These are phyloP conservation scores for Pseudohyphozyma bogoriensis DNA, from an alignment of 768 basidiomycete species.

Conservation along the genomic window DNA sequence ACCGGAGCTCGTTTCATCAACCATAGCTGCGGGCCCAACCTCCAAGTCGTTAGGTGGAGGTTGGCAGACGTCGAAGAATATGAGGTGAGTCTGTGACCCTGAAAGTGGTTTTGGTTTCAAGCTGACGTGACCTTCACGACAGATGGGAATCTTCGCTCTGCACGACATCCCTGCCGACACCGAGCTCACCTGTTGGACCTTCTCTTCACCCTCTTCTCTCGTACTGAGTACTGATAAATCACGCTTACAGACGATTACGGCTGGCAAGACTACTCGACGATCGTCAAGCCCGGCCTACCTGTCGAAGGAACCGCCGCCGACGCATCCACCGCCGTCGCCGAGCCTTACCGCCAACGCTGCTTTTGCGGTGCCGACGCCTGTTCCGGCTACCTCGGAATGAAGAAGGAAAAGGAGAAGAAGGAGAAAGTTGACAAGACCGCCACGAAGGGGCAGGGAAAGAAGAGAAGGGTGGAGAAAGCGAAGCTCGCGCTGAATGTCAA, in stretches of 20 bases:
- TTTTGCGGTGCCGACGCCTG: slow-evolving; percentile 19
- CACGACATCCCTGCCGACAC: slow-evolving; percentile 18
- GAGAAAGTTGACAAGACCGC: background rate
- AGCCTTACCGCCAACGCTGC: slow-evolving; percentile 19
- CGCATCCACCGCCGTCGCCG: background rate
- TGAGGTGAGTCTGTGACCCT: background rate
- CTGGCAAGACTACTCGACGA: slow-evolving; percentile 23
- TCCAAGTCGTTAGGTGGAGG: slow-evolving; percentile 21
- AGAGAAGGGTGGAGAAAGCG: background rate
- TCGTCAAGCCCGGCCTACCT: background rate
- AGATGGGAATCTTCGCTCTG: slow-evolving; percentile 23
- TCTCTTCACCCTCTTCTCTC: background rate
- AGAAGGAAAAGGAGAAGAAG: background rate
- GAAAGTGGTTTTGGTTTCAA: background rate
- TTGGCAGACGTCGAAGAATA: slow-evolving; percentile 19
- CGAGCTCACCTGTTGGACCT: slow-evolving; percentile 19
- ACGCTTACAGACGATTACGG: slow-evolving; percentile 22
- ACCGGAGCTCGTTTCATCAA: slow-evolving; percentile 27
- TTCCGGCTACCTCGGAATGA: slow-evolving; percentile 18
- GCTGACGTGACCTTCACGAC: background rate
- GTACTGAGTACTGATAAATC: background rate
- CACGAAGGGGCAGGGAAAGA: background rate
- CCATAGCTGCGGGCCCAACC: slow-evolving; percentile 26
- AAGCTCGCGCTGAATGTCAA: background rate
- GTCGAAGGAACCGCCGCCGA: background rate